phyloP scores from a whole-genome alignment of 73 alveolate species.

The Paramecium biaurelia region DNA sequence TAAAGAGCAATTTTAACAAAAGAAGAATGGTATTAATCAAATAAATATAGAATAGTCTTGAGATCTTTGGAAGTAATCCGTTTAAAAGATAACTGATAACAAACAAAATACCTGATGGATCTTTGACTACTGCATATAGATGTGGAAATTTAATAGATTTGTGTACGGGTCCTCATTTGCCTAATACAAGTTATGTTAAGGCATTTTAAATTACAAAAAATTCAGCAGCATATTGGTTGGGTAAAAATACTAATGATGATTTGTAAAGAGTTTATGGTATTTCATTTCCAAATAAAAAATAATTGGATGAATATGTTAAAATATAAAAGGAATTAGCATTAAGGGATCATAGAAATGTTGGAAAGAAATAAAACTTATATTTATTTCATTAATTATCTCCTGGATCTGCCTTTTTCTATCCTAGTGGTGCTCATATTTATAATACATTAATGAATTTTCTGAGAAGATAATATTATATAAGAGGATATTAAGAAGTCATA shows the following conservation, averaged over 20 bases:
- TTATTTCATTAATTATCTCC: slow-evolving; percentile 95
- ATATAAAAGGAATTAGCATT: slow-evolving; percentile 96
- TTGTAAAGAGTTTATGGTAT: slow-evolving; percentile 99
- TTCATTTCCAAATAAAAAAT: slow-evolving; percentile 96
- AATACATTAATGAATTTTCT: slow-evolving; percentile 94
- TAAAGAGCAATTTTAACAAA: slow-evolving; percentile 94
- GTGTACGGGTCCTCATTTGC: slow-evolving; percentile 99
- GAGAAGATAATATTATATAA: slow-evolving; percentile 91
- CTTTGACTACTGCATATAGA: slow-evolving; percentile 96
- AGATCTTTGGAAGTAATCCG: slow-evolving; percentile 96
- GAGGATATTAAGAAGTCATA: slow-evolving; percentile 98
- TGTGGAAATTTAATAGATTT: slow-evolving; percentile 99
- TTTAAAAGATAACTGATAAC: slow-evolving; percentile 97
- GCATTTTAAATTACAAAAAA: slow-evolving; percentile 98
- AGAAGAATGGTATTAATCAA: slow-evolving; percentile 73
- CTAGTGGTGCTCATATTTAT: slow-evolving; percentile 94
- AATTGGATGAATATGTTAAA: slow-evolving; percentile 94
- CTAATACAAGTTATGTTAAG: slow-evolving; percentile 95
- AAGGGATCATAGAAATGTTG: slow-evolving; percentile 99
- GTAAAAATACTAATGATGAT: slow-evolving; percentile 95
- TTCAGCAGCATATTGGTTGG: slow-evolving; percentile 99
- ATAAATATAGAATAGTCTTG: slow-evolving; percentile 58
- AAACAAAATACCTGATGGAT: slow-evolving; percentile 95
- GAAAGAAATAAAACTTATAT: slow-evolving; percentile 96
- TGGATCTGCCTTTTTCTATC: slow-evolving; percentile 98